Evolutionary conservation across 1,284 basidiomycete genomes (phyloP).

Genomic region (Ustilago crameri): DNA sequence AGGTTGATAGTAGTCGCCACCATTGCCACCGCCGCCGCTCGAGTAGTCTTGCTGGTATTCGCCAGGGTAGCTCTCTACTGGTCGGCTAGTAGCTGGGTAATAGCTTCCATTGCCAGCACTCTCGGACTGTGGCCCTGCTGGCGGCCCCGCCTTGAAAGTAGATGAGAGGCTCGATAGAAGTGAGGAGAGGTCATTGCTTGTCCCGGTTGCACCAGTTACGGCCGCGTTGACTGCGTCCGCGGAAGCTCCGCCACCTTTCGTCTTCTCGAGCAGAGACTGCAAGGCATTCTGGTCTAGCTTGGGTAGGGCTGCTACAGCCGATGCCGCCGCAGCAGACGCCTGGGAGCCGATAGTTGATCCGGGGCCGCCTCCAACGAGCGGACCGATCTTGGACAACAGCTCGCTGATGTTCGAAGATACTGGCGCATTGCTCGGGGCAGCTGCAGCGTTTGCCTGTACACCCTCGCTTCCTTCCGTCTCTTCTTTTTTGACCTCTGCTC

Average conservation of each 20-base stretch:
- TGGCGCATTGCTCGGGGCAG: background rate
- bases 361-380: constrained; percentile 2
- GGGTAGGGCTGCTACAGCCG: constrained; percentile 7
- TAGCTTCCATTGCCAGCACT: constrained; percentile 1
- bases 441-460: background rate
- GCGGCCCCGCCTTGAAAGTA: constrained; percentile 1
- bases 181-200: constrained; percentile 17
- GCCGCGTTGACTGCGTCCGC: constrained; percentile 17
- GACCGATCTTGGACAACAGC: constrained; percentile 22
- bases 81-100: background rate
- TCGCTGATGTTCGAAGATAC: constrained; percentile 12
- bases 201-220: constrained; percentile 8
- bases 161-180: constrained; percentile 28
- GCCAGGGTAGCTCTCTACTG: constrained; percentile 34
- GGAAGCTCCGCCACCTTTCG: constrained; percentile 11
- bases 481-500: background rate
- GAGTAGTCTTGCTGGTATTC: constrained; percentile 29
- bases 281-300: constrained; percentile 28
- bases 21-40: background rate
- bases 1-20: background rate
- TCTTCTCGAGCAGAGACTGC: constrained; percentile 24
- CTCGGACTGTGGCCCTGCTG: background rate
- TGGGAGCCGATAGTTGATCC: background rate
- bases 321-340: background rate
- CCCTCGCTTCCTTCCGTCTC: background rate